Evolutionary conservation across 2,329 filamentous ascomycete species (phyloP), one percentile per base, ranked within the genome.

Genomic region (Aspergillus aculeatus): DNA sequence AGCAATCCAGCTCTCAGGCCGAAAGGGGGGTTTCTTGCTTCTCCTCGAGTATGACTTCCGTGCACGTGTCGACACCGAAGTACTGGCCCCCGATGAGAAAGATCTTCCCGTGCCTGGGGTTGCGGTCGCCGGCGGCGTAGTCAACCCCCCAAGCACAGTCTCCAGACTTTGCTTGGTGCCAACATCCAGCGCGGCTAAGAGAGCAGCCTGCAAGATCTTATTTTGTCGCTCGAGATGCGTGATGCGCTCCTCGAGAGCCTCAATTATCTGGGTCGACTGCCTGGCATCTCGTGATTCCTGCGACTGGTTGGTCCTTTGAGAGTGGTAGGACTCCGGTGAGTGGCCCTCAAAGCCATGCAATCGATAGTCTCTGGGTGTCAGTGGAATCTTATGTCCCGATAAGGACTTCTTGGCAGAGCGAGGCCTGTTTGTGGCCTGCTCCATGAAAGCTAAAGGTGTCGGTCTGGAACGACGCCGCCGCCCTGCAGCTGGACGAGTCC

Each of bases 141-240:
- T 58, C 26, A 65, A 66, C 2, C 68, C 68, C 12, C 66, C 62
- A 12, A 66, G 63, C 21, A 74, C 54, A 44, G 66, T 64, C 9
- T 72, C 69, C 3, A 71, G 57, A 44, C 70, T 69, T 19, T 68
- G 69, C 47, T 73, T 75, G 31, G 68, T 69, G 6, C 74, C 74
- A 5, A 72, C 72, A 54, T 78, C 74, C 29, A 78, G 64, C 5
- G 76, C 75, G 1, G 76, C 75, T 32, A 77, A 62, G 10, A 79
- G 70, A 35, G 77, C 77, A 5, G 77, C 76, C 38, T 77, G 76
- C 11, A 79, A 73, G 54, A 78, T 71, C 57, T 74, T 73, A 64
- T 79, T 79, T 54, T 79, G 77, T 14, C 73, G 75, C 58, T 78
- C 76, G 7, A 79, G 71, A 23, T 73, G 70, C 9, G 72, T 69